phyloP scores from a whole-genome alignment of 2,329 filamentous ascomycete genomes.

The Bipolaris zeicola region DNA sequence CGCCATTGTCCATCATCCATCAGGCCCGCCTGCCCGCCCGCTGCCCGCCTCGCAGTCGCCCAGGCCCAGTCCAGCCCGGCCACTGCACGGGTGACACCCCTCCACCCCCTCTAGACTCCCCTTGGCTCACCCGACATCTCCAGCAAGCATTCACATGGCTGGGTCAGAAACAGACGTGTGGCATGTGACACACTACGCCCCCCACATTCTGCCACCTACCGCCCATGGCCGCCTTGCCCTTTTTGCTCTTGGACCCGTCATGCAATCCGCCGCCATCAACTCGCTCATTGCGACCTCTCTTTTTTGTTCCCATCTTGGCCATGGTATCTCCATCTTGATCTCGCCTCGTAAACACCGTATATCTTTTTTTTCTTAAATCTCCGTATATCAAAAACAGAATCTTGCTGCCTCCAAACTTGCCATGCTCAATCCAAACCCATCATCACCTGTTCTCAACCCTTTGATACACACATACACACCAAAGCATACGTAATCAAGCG shows the following conservation, averaged over 20 bases:
- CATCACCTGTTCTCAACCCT: background rate
- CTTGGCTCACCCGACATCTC: conserved; percentile 19
- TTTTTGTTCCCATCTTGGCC: background rate
- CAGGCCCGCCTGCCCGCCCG: background rate
- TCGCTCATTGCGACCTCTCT: background rate
- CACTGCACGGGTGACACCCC: conserved; percentile 30
- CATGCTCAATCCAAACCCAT: background rate
- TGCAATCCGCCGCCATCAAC: conserved; percentile 3
- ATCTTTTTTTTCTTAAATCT: no score
- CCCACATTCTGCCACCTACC: conserved; percentile 23
- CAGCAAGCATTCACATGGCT: conserved; percentile 19
- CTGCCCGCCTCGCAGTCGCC: background rate
- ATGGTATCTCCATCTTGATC: background rate
- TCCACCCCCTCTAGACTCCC: conserved; percentile 12
- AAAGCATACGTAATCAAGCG: background rate
- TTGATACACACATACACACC: no score
- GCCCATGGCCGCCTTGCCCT: conserved; percentile 8
- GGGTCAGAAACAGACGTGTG: conserved; percentile 23
- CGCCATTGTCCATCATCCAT: background rate
- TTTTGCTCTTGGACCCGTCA: conserved; percentile 10
- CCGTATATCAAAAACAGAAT: no score
- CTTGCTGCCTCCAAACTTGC: no score
- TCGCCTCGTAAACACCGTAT: background rate
- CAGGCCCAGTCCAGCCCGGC: background rate
- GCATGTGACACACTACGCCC: conserved; percentile 31